Evolutionary conservation across 768 basidiomycete species (phyloP).

Genomic region (Coprinopsis marcescibilis): DNA sequence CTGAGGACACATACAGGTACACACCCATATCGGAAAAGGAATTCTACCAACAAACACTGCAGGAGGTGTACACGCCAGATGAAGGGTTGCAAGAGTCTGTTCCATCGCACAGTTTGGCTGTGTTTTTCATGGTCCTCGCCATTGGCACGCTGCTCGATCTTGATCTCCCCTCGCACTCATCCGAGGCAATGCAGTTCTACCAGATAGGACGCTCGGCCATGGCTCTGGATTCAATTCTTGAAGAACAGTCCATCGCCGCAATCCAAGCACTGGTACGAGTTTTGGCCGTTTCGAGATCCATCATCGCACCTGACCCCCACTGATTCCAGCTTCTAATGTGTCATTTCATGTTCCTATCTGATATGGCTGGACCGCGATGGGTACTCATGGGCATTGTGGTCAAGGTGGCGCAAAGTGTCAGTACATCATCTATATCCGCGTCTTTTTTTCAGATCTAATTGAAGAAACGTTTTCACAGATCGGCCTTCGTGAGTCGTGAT

Average conservation of each 20-base stretch:
- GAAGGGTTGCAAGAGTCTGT: constrained; percentile 32
- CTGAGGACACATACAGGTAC: constrained; percentile 39
- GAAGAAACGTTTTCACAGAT: constrained; percentile 34
- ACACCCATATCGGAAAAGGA: constrained; percentile 57
- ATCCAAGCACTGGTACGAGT: constrained; percentile 58
- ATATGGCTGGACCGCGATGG: constrained; percentile 59
- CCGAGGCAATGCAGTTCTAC: constrained; percentile 54
- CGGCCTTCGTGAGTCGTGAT: constrained; percentile 54
- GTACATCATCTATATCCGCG: constrained; percentile 19
- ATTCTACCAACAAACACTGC: constrained; percentile 46
- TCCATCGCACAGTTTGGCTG: constrained; percentile 48
- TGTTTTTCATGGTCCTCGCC: constrained; percentile 61
- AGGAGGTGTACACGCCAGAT: constrained; percentile 46
- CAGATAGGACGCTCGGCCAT: constrained; percentile 56
- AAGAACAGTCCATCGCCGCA: constrained; percentile 55
- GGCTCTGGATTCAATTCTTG: constrained; percentile 57
- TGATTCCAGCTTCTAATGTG: constrained; percentile 51
- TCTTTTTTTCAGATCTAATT: constrained; percentile 16
- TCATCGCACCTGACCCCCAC: constrained; percentile 14
- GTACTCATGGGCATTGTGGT: constrained; percentile 65
- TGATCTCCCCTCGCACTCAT: constrained; percentile 43
- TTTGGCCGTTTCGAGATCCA: constrained; percentile 5
- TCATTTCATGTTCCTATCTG: constrained; percentile 46
- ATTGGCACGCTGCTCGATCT: constrained; percentile 60
- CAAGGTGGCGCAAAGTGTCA: constrained; percentile 64